phyloP scores from a whole-genome alignment of 2,329 filamentous ascomycete species.

The Myriosclerotinia curreyana region DNA sequence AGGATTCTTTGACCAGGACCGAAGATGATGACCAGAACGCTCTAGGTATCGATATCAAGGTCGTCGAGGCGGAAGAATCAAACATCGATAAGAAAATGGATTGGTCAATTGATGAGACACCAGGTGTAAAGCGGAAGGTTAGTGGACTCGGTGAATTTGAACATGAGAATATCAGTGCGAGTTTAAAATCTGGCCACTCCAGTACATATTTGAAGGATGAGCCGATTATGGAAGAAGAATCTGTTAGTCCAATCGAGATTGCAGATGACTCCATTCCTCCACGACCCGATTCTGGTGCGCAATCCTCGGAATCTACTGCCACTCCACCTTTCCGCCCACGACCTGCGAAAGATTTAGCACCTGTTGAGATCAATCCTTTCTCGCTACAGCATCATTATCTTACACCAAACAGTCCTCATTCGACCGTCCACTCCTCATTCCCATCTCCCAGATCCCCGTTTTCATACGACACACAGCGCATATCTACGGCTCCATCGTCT shows the following conservation, averaged over 20 bases:
- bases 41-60: conserved; percentile 45
- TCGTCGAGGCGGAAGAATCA: conserved; percentile 45
- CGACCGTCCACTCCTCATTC: conserved; percentile 50
- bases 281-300: conserved; percentile 38
- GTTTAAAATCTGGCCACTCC: conserved; percentile 48
- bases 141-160: conserved; percentile 48
- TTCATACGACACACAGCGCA: conserved; percentile 67
- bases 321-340: conserved; percentile 37
- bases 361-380: conserved; percentile 50
- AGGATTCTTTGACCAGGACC: conserved; percentile 37
- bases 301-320: conserved; percentile 39
- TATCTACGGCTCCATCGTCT: conserved; percentile 74
- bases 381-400: conserved; percentile 44
- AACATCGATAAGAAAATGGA: conserved; percentile 44
- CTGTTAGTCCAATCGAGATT: conserved; percentile 42
- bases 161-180: conserved; percentile 39
- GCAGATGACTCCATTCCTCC: conserved; percentile 42
- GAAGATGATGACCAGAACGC: conserved; percentile 41
- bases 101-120: conserved; percentile 42
- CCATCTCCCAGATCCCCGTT: conserved; percentile 67
- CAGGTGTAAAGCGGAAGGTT: conserved; percentile 44
- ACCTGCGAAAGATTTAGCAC: conserved; percentile 45
- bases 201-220: conserved; percentile 52
- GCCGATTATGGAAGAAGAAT: conserved; percentile 48
- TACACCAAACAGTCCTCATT: conserved; percentile 63